These are phyloP conservation scores for Botrytis porri DNA, from an alignment of 2,329 filamentous ascomycete genomes.

Conservation along the genomic window DNA sequence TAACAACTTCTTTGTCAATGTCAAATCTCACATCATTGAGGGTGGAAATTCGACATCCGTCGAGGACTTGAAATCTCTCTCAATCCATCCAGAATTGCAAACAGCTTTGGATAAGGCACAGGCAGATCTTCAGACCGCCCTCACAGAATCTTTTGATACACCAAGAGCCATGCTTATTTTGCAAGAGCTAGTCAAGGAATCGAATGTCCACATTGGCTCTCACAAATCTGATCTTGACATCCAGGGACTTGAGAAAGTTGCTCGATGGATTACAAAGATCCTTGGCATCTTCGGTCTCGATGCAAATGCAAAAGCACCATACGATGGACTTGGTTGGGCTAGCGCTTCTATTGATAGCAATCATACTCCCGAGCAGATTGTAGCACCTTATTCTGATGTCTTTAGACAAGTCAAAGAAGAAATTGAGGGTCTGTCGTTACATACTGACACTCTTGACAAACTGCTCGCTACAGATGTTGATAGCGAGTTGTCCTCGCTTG, in stretches of 20 bases:
- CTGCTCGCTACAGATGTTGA: constrained; percentile 47
- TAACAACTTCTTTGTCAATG: constrained; percentile 55
- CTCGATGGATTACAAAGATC: constrained; percentile 78
- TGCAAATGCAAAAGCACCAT: constrained; percentile 53
- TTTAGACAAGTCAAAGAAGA: constrained; percentile 48
- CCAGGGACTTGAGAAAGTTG: constrained; percentile 53
- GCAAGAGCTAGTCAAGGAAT: constrained; percentile 71
- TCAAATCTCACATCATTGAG: constrained; percentile 26
- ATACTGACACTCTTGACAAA: constrained; percentile 44
- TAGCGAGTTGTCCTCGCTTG: constrained; percentile 47
- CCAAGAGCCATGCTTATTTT: constrained; percentile 75
- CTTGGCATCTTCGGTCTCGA: constrained; percentile 83
- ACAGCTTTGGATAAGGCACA: constrained; percentile 48
- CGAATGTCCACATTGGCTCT: constrained; percentile 60
- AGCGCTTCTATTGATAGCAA: constrained; percentile 40
- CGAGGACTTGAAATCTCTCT: constrained; percentile 26
- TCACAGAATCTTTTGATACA: constrained; percentile 87
- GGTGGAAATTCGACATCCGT: constrained; percentile 15
- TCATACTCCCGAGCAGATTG: constrained; percentile 42
- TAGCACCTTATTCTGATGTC: constrained; percentile 48
- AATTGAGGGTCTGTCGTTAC: constrained; percentile 47
- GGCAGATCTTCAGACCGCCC: constrained; percentile 53
- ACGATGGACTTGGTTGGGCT: constrained; percentile 56
- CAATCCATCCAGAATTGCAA: constrained; percentile 16
- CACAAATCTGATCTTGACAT: constrained; percentile 46